These are phyloP conservation scores for Neoboletus magnificus DNA, from an alignment of 768 basidiomycete genomes.

Conservation along the genomic window DNA sequence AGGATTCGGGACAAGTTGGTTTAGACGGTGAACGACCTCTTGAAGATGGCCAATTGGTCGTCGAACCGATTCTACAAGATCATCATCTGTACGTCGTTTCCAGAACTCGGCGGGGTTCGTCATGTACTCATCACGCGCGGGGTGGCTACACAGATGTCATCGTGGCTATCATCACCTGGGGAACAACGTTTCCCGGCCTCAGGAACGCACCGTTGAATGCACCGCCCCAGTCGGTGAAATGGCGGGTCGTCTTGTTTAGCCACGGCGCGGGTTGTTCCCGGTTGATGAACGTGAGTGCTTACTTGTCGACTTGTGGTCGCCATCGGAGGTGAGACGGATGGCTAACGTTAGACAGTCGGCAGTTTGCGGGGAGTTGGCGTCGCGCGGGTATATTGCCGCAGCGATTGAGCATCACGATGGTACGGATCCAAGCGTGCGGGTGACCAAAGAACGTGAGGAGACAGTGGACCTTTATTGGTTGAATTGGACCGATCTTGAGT, in stretches of 20 bases:
- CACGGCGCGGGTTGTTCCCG: constrained; percentile 44
- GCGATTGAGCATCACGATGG: constrained; percentile 49
- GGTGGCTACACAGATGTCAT: constrained; percentile 13
- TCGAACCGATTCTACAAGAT: constrained; percentile 24
- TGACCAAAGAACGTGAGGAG: constrained; percentile 19
- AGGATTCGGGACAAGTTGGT: constrained; percentile 16
- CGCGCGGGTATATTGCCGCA: constrained; percentile 43
- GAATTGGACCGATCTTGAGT: constrained; percentile 31
- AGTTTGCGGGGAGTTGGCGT: constrained; percentile 44
- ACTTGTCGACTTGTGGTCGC: background rate
- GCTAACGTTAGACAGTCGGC: constrained; percentile 20
- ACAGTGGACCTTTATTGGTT: constrained; percentile 32
- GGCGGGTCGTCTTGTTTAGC: constrained; percentile 44
- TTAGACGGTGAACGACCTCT: constrained; percentile 31
- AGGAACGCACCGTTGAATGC: constrained; percentile 23
- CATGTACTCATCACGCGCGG: background rate
- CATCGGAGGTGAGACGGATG: background rate
- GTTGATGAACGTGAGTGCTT: constrained; percentile 34
- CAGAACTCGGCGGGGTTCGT: background rate
- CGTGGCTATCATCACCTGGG: constrained; percentile 28
- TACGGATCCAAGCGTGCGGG: constrained; percentile 35
- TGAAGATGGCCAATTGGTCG: constrained; percentile 33
- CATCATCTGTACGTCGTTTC: constrained; percentile 19
- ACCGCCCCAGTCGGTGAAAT: constrained; percentile 19
- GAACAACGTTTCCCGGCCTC: constrained; percentile 32